phyloP scores from a whole-genome alignment of 2,329 filamentous ascomycete species.

The Mycosphaerella arachidis region DNA sequence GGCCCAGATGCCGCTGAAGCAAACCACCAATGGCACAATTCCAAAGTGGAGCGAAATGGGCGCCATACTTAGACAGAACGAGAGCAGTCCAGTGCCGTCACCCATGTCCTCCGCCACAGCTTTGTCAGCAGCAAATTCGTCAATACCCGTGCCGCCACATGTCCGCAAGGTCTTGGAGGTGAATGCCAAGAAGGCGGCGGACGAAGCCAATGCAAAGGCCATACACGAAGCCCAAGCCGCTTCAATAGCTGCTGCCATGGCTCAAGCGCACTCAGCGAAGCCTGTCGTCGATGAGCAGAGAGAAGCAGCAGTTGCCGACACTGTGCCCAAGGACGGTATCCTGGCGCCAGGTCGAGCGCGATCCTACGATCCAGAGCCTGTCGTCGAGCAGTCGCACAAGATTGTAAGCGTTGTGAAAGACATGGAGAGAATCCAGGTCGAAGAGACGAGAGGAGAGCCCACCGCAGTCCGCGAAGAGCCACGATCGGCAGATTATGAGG shows the following conservation, averaged over 20 bases:
- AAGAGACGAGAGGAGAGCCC: background rate
- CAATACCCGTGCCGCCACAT: constrained; percentile 1
- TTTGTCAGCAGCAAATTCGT: background rate
- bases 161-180: constrained; percentile 4
- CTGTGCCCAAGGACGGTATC: no score
- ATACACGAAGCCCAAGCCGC: background rate
- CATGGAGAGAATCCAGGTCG: background rate
- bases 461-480: background rate
- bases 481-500: background rate
- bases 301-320: background rate
- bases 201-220: background rate
- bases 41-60: background rate
- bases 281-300: background rate
- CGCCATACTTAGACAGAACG: background rate
- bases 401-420: background rate
- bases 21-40: background rate
- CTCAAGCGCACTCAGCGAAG: background rate
- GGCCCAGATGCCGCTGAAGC: background rate
- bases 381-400: background rate
- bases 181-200: background rate
- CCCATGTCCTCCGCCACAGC: background rate
- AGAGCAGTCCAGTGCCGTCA: background rate
- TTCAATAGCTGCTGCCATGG: background rate
- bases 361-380: background rate
- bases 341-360: no score